Evolutionary conservation across 768 basidiomycete genomes (phyloP).

Genomic region (Termitomyces heimii): DNA sequence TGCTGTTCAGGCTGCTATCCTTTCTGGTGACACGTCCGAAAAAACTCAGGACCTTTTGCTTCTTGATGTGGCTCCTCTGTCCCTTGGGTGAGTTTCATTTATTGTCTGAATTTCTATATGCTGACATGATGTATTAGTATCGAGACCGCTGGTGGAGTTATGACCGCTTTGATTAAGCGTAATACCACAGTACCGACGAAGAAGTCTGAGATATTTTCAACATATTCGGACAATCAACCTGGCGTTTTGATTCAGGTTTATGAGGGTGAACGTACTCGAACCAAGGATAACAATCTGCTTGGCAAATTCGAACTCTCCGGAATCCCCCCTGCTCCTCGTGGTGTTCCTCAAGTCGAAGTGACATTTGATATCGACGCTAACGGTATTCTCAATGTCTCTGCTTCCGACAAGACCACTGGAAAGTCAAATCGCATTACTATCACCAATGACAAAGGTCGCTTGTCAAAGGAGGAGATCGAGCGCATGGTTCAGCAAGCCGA

Average conservation of each 20-base stretch:
- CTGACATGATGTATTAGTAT: slow-evolving; percentile 51
- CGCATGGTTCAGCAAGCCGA: slow-evolving; percentile 96
- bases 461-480: slow-evolving; percentile 97
- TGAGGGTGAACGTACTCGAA: slow-evolving; percentile 97
- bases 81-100: slow-evolving; percentile 43
- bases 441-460: slow-evolving; percentile 94
- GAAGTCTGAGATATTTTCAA: slow-evolving; percentile 98
- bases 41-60: slow-evolving; percentile 96
- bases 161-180: slow-evolving; percentile 97
- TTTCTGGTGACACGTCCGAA: slow-evolving; percentile 96
- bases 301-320: slow-evolving; percentile 98
- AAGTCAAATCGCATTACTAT: slow-evolving; percentile 94
- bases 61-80: slow-evolving; percentile 88
- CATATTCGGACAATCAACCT: slow-evolving; percentile 97
- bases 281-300: slow-evolving; percentile 97
- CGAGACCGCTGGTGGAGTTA: slow-evolving; percentile 98
- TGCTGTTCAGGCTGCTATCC: slow-evolving; percentile 96
- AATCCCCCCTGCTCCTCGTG: slow-evolving; percentile 94
- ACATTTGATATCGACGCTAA: slow-evolving; percentile 98
- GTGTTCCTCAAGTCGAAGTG: slow-evolving; percentile 96
- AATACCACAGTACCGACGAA: slow-evolving; percentile 99
- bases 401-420: slow-evolving; percentile 93
- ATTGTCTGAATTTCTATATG: slow-evolving; percentile 9
- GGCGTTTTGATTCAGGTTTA: slow-evolving; percentile 98
- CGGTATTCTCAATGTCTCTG: slow-evolving; percentile 94